phyloP scores from a whole-genome alignment of 441 rosid species.

The Oxalis stricta region DNA sequence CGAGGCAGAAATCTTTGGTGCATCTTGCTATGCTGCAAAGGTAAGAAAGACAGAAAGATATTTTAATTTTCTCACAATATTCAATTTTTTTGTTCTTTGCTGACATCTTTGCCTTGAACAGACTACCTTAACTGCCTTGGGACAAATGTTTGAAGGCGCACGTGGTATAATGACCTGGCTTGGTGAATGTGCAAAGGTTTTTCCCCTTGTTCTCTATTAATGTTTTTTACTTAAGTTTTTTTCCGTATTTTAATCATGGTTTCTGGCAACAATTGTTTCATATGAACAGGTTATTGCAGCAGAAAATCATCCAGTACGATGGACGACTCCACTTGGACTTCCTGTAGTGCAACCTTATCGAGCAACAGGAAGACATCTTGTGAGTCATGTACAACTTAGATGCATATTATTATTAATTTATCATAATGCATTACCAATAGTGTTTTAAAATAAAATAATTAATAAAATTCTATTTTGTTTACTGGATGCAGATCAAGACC shows the following conservation, averaged over 20 bases:
- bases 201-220: background rate
- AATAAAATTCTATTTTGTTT: slow-evolving; percentile 4
- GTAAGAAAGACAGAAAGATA: slow-evolving; percentile 22
- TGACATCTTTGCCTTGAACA: too few relatives aligned
- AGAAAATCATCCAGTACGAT: slow-evolving; percentile 77
- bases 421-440: too few relatives aligned
- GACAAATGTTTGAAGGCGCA: slow-evolving; percentile 93
- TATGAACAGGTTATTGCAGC: slow-evolving; percentile 64
- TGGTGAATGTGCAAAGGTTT: slow-evolving; percentile 92
- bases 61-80: background rate
- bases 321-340: slow-evolving; percentile 97
- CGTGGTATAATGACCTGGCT: slow-evolving; percentile 94
- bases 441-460: too few relatives aligned
- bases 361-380: slow-evolving; percentile 51
- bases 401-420: too few relatives aligned
- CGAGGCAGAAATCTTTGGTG: slow-evolving; percentile 38
- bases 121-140: slow-evolving; percentile 81
- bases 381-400: slow-evolving; percentile 24
- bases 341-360: slow-evolving; percentile 98
- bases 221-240: background rate
- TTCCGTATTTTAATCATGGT: slow-evolving; percentile 1
- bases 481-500: slow-evolving; percentile 67
- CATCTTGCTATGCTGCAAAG: slow-evolving; percentile 95
- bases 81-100: slow-evolving; percentile 9
- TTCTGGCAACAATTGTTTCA: slow-evolving; percentile 11